Evolutionary conservation across 257 asterid species (phyloP).

Genomic region (Plantago elongata): DNA sequence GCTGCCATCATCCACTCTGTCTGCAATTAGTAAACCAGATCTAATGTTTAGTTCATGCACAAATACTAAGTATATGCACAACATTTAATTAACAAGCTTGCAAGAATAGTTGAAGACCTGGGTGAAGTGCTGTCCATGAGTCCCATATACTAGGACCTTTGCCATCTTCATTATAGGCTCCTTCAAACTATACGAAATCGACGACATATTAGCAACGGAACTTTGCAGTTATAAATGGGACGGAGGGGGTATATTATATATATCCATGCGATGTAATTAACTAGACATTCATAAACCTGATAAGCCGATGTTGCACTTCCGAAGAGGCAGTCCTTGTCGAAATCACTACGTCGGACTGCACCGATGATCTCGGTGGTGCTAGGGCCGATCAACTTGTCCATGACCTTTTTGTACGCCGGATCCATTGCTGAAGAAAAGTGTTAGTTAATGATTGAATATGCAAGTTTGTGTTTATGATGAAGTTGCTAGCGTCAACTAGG

Average conservation of each 20-base stretch:
- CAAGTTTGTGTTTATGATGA: background rate
- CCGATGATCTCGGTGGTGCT: slow-evolving; percentile 9
- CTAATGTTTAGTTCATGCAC: background rate
- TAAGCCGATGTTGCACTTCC: slow-evolving; percentile 38
- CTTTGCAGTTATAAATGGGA: background rate
- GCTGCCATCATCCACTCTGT: slow-evolving; percentile 22
- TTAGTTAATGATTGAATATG: background rate
- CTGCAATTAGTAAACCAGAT: slow-evolving; percentile 17
- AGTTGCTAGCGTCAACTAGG: background rate
- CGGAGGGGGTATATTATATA: too few species aligned
- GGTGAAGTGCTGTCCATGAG: slow-evolving; percentile 27
- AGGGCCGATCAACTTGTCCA: background rate
- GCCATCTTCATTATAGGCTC: slow-evolving; percentile 17
- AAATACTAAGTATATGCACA: background rate
- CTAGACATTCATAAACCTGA: slow-evolving; percentile 23
- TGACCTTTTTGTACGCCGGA: background rate
- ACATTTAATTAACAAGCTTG: background rate
- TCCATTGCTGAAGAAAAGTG: background rate
- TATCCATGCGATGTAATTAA: too few species aligned
- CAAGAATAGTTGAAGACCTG: background rate
- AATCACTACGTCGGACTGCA: slow-evolving; percentile 18
- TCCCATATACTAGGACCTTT: slow-evolving; percentile 35
- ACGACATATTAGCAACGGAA: background rate
- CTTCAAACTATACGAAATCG: slow-evolving; percentile 20
- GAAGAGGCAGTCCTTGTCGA: slow-evolving; percentile 23